Base-by-base conservation (phyloP, 1,284 basidiomycete genomes). In the Apiotrichum siamense region DNA sequence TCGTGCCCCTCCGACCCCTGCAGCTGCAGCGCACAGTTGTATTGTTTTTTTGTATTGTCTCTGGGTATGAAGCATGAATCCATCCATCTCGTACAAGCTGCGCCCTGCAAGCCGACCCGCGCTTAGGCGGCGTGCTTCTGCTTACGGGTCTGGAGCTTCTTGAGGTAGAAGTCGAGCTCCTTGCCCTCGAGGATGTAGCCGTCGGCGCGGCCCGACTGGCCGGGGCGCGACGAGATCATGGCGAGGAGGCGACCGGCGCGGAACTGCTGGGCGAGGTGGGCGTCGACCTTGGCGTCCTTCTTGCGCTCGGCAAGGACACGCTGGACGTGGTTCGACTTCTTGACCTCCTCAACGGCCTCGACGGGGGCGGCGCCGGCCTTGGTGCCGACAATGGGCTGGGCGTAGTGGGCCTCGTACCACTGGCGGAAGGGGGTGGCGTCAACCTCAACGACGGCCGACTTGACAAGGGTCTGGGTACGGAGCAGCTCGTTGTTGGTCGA, bases 401-500 rank as follows among this genome's bases (percentile, higher is more conserved):
- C 92, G 74, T 96, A 97, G 78, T 96, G 91, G 38, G 88, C 78
- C 79, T 97, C 92, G 75, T 96, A 97, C 91, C 91, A 97, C 78
- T 94, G 91, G 65, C 91, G 84, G 88, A 96, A 97, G 62, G 92
- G 93, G 43, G 91, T 85, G 60, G 92, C 92, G 79, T 97, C 92
- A 69, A 97, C 75, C 76, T 96, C 91, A 76, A 97, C 88, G 77
- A 97, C 87, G 63, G 87, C 87, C 60, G 84, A 81, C 81, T 93
- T 96, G 73, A 97, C 92, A 55, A 97, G 84, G 56, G 92, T 97
- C 81, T 97, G 96, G 66, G 92, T 97, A 72, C 92, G 88, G 73
- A 97, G 92, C 70, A 97, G 83, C 79, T 97, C 92, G 79, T 97
- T 97, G 84, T 97, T 97, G 60, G 92, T 92, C 44, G 93, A 83